Conservation (phyloP, 345 rosid genomes). For the Xanthoceras sorbifolium region DNA sequence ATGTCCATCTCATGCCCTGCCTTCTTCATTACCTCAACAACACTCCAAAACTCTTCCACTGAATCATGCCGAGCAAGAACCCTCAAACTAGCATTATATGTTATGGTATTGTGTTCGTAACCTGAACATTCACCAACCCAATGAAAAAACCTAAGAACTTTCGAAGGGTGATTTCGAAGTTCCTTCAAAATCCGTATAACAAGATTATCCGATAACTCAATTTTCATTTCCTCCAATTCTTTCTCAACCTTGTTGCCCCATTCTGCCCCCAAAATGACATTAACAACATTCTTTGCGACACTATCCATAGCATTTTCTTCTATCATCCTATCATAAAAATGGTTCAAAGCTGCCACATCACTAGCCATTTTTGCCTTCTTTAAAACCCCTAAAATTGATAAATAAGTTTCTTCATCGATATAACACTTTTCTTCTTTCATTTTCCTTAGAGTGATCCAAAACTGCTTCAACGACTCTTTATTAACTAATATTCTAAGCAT, state of each 20-base stretch:
- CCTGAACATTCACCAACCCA: slow-evolving; percentile 48
- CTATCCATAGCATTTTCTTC: slow-evolving; percentile 57
- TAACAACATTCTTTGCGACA: slow-evolving; percentile 43
- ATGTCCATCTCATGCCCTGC: slow-evolving; percentile 64
- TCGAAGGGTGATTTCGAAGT: slow-evolving; percentile 52
- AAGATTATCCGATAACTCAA: slow-evolving; percentile 54
- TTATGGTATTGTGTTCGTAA: slow-evolving; percentile 48
- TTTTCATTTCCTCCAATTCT: slow-evolving; percentile 51
- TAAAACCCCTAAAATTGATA: slow-evolving; percentile 41
- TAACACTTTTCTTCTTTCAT: slow-evolving; percentile 74
- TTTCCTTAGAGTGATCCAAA: slow-evolving; percentile 59
- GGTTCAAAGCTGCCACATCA: slow-evolving; percentile 59
- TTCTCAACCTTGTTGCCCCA: slow-evolving; percentile 61
- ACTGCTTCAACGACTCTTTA: slow-evolving; percentile 54
- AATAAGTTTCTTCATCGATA: slow-evolving; percentile 68
- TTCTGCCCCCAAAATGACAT: slow-evolving; percentile 35
- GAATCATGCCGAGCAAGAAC: slow-evolving; percentile 65
- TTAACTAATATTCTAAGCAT: slow-evolving; percentile 62
- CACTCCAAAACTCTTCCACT: slow-evolving; percentile 64
- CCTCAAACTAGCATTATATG: slow-evolving; percentile 64
- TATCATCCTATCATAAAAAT: slow-evolving; percentile 69
- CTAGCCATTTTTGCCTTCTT: slow-evolving; percentile 49
- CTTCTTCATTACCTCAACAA: slow-evolving; percentile 65
- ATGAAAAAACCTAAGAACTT: slow-evolving; percentile 53
- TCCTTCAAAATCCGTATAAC: slow-evolving; percentile 73